Base-by-base conservation (phyloP, 2,329 filamentous ascomycete species). In the Botrytis fragariae region DNA sequence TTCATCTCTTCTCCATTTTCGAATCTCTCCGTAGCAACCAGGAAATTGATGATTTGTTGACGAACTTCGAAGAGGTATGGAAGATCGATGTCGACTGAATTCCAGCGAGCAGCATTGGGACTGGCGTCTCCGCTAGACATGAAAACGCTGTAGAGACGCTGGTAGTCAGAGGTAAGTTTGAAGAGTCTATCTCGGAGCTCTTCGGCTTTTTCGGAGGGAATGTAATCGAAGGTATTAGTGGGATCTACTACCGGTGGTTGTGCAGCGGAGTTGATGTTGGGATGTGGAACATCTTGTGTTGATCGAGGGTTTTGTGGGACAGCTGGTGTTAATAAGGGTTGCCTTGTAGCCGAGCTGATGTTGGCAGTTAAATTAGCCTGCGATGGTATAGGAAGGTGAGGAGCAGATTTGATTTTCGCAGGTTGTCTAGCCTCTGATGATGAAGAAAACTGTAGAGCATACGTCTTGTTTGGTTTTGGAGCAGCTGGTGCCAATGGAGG, bases 201-300 rank as follows among this genome's bases (percentile, higher is more conserved):
- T 61, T 69, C 12, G 6, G 44, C 39, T 18, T 61, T 39, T 32
- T 35, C 7, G 1, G 25, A 59, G 1, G 68, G 59, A 5, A 69
- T 32, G 9, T 61, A 16, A 3, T 39, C 12, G 29, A 61, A 20
- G 4, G 51, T 16, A 3, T 32, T 1, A 10, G 37, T 14, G 29
- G 68, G 39, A 7, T 8, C 37, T 5, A 12, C 4, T 22, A 16
- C 14, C 0, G 54, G 25, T 20, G 39, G n/a, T 14, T 16, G 35
- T 37, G n/a, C 5, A 32, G 3, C 0, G 1, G 35, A 35, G 10
- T 25, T 65, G 42, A n/a, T 22, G 39, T 3, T 20, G 18, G n/a
- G 4, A 3, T 42, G 0, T 20, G 14, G 61, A 63, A 9, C 0
- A n/a, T 0, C 25, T n/a, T 51, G 22, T n/a, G 48, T 0, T 51